Conservation (phyloP, 208 protist species). For the Crithidia bombi region DNA sequence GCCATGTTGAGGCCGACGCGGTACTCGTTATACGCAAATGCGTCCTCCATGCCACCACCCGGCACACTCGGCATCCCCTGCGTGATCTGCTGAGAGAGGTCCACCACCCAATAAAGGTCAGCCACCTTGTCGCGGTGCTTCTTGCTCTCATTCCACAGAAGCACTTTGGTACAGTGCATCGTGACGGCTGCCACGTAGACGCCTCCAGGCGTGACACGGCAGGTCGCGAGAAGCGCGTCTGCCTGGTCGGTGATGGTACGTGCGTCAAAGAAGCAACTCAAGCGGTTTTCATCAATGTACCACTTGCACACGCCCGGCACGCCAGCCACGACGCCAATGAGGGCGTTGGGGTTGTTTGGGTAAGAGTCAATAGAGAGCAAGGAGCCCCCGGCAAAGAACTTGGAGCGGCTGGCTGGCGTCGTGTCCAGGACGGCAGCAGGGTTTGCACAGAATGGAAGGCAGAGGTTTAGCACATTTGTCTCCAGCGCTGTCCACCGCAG, state of each 20-base stretch:
- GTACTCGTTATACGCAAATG: conserved; percentile 75
- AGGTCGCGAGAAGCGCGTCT: conserved; percentile 43
- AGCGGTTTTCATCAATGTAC: conserved; percentile 73
- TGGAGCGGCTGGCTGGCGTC: conserved; percentile 19
- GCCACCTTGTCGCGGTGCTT: conserved; percentile 74
- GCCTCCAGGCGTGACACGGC: conserved; percentile 72
- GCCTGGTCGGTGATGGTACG: conserved; percentile 24
- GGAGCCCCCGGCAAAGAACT: conserved; percentile 55
- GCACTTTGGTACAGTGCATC: conserved; percentile 60
- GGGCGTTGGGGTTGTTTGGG: conserved; percentile 75
- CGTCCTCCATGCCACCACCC: conserved; percentile 34
- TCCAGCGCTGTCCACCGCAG: conserved; percentile 60
- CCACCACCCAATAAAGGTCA: conserved; percentile 71
- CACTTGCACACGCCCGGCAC: conserved; percentile 81
- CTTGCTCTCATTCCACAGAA: conserved; percentile 76
- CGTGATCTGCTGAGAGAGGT: conserved; percentile 49
- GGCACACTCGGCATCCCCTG: conserved; percentile 19
- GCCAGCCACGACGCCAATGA: conserved; percentile 71
- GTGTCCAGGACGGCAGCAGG: conserved; percentile 29
- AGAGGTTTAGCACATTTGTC: conserved; percentile 61
- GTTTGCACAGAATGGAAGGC: conserved; percentile 50
- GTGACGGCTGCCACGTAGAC: conserved; percentile 73
- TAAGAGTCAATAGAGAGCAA: conserved; percentile 79
- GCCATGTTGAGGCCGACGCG: conserved; percentile 78
- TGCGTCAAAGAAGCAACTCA: conserved; percentile 77